Evolutionary conservation across 2,329 filamentous ascomycete species (phyloP), one percentile per base, ranked within the genome.

Genomic region (Rhinocladiella similis): DNA sequence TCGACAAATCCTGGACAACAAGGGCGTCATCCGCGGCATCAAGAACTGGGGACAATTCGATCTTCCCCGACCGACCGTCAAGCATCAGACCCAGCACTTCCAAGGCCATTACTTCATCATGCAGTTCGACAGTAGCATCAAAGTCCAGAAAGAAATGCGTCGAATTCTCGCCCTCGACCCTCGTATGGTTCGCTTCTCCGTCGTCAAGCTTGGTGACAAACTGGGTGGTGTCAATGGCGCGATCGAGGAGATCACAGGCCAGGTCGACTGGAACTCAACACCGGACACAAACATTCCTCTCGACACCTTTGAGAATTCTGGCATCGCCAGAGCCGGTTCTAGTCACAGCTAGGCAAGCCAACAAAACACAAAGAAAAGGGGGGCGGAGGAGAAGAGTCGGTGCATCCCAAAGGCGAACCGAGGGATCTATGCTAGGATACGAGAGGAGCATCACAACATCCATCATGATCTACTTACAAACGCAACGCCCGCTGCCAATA

Each of bases 31-130:
- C 70, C 91, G 94, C 67, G 91, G 91, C 71, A 82, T 96, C 70
- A 87, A 87, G 66, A 99, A 99, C 81, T 99, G 94, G 94, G 94
- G 94, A 70, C 83, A 89, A 66, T 97, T 94, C 77, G 81, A 87
- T 47, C 87, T 99, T 16, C 93, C 94, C 47, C 88, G 86, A 65
- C 85, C 90, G 60, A 81, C 87, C 57, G 87, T 86, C 60, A 87
- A 88, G 70, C 87, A 95, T 74, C 91, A 97, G 76, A 85, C 88
- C 66, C 86, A 85, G 64, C 88, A 97, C 81, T 84, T 84, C 63
- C 83, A 86, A 65, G 94, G 94, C 53, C 92, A 97, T 79, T 96
- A 99, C 82, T 99, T 99, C 75, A 89, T 96, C 69, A 90, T 99
- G 89, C 90, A 94, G 67, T 99, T 96, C 80, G 94, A 99, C 73